phyloP scores from a whole-genome alignment of 371 early-diverging fungal species.

The Modicella reniformis region DNA sequence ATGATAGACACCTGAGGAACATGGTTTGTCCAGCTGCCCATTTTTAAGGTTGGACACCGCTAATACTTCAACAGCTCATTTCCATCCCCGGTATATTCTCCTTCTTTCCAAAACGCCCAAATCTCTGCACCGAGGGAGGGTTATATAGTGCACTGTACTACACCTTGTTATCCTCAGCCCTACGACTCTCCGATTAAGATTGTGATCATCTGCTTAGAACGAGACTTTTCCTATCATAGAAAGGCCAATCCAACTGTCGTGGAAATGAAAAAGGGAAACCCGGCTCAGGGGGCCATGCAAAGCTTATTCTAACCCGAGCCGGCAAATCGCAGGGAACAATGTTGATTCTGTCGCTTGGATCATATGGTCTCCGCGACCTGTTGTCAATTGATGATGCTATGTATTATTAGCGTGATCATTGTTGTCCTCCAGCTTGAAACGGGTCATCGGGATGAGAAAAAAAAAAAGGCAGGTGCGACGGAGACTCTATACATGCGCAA shows the following conservation, averaged over 20 bases:
- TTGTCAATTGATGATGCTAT: too few species aligned
- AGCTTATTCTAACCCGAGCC: background rate
- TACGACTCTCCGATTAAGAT: background rate
- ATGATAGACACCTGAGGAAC: too few species aligned
- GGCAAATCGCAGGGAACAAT: slow-evolving; percentile 14
- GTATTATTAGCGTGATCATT: too few species aligned
- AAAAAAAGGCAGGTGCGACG: background rate
- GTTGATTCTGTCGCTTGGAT: slow-evolving; percentile 4
- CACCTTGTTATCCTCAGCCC: background rate
- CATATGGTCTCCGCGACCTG: too few species aligned
- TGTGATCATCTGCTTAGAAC: too few species aligned
- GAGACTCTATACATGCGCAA: background rate
- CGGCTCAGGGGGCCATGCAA: too few species aligned
- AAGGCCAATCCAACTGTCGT: too few species aligned
- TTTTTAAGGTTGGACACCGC: background rate
- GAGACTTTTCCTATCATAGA: too few species aligned
- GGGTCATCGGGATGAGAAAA: slow-evolving; percentile 12
- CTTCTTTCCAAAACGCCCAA: background rate
- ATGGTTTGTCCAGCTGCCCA: slow-evolving; percentile 53
- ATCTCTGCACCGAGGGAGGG: background rate
- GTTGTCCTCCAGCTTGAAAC: too few species aligned
- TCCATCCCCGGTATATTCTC: slow-evolving; percentile 24
- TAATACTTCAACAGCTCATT: background rate
- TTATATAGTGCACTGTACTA: background rate
- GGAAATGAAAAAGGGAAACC: background rate